Base-by-base conservation (phyloP, 2,329 filamentous ascomycete species). In the Fusarium sp. region DNA sequence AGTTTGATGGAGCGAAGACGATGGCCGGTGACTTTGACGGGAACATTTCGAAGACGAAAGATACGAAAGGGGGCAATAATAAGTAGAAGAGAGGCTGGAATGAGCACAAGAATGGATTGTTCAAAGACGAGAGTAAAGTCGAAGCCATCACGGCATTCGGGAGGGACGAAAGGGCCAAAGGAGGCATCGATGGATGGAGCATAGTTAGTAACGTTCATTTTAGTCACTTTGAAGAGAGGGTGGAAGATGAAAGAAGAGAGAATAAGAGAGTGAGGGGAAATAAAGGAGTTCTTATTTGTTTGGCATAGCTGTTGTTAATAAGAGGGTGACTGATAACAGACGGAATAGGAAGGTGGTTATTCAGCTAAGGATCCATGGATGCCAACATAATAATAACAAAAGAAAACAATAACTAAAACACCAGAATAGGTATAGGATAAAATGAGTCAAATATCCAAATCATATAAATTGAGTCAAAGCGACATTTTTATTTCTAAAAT, bases 91-190 rank as follows among this genome's bases (percentile, higher is more conserved):
- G 70, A 71, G 11, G 77, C 76, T 3, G 79, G 80, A 3, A 72
- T 65, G 11, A 79, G 73, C 37, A 77, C 71, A 41, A 82, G 75
- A 48, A 81, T 69, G 30, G 75, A 77, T 25, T 81, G 78, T 64
- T 82, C 79, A 48, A 88, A 80, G n/a, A 83, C 81, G 16, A 88
- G 75, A 4, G 83, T 84, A 48, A 87, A 83, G 73, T 88, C 86
- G 57, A 84, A 84, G 18, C 81, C 75, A 41, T 81, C 77, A 22
- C 82, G 81, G 20, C 82, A 81, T 45, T 67, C 52, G 13, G 62
- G 45, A 20, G 49, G 60, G 25, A 77, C 58, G 11, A 76, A 53
- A 5, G 75, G 75, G 5, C 75, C 75, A 37, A 77, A 77, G 20
- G 68, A 70, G 12, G 67, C 71, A 29, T 77, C 75, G n/a, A 72